These are phyloP conservation scores for Metarhizium robertsii DNA, from an alignment of 2,329 filamentous ascomycete genomes.

Conservation along the genomic window DNA sequence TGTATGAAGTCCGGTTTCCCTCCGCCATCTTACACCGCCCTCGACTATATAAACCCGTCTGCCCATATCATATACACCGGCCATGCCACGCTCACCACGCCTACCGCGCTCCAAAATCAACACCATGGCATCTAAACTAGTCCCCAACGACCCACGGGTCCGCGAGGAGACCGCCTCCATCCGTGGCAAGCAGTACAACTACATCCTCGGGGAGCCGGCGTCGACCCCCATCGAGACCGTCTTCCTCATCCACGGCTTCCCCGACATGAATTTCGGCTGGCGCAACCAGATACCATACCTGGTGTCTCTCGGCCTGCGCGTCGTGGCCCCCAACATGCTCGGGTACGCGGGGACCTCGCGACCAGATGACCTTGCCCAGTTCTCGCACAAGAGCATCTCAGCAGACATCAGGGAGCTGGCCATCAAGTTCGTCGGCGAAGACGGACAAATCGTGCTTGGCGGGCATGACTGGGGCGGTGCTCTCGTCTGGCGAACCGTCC, in stretches of 20 bases:
- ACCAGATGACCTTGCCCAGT: slow-evolving; percentile 51
- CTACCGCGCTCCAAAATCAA: slow-evolving; percentile 28
- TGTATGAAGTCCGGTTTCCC: background rate
- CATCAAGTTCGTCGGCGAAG: slow-evolving; percentile 36
- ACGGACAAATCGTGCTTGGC: slow-evolving; percentile 62
- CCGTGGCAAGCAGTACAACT: slow-evolving; percentile 63
- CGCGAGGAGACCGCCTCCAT: slow-evolving; percentile 53
- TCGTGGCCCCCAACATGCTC: slow-evolving; percentile 78
- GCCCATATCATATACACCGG: too few relatives aligned
- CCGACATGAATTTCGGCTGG: slow-evolving; percentile 79
- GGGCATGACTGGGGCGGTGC: slow-evolving; percentile 91
- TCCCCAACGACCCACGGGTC: slow-evolving; percentile 56
- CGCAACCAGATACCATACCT: slow-evolving; percentile 78
- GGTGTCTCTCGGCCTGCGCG: slow-evolving; percentile 60
- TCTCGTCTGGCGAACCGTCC: slow-evolving; percentile 64
- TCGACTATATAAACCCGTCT: background rate
- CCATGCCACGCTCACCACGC: too few relatives aligned
- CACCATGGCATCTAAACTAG: slow-evolving; percentile 47
- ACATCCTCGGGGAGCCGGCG: slow-evolving; percentile 45
- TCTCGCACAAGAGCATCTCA: slow-evolving; percentile 62
- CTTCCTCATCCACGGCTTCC: slow-evolving; percentile 64
- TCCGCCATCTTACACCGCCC: background rate
- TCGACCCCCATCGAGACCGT: slow-evolving; percentile 36
- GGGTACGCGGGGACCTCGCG: slow-evolving; percentile 75
- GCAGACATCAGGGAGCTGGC: slow-evolving; percentile 69